Base-by-base conservation (phyloP, 2,329 filamentous ascomycete genomes). In the Trichoderma brevicompactum region DNA sequence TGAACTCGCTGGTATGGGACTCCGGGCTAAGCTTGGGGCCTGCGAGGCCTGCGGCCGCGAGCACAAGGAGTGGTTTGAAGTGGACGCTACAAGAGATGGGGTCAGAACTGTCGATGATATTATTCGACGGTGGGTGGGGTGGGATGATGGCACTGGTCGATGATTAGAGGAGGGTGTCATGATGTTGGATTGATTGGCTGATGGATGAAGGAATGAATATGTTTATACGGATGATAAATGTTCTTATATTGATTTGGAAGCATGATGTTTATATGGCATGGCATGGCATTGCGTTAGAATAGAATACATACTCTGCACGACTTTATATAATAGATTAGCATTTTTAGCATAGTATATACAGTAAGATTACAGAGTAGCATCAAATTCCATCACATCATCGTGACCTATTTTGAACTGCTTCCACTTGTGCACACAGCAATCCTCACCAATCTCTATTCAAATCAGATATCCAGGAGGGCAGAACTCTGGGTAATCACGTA, bases 1-100 rank as follows among this genome's bases (percentile, higher is more conserved):
- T 13, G 95, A 99, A 79, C 83, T 98, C n/a, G 83, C 82, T 77
- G 77, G 88, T 79, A 66, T 87, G 83, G 79, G 85, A 1, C 68
- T 87, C 67, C 79, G 86, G 67, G 77, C 79, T 64, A 78, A 87
- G 75, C 77, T 79, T 53, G 80, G 78, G 17, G 85, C 85, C 60
- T 99, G 95, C 72, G 82, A 82, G 5, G 85, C 87, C 1, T 99
- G 95, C 74, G 93, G 93, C 2, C 89, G 88, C 73, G 89, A 92
- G 71, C 95, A 99, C 77, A 83, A 89, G 60, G 95, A 99, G 79
- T 99, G 94, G 94, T 99, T 99, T 75, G 91, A 96, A 78, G 88
- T 97, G 1, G 87, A 92, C 68, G 91, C 92, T 0, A 89, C 82
- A 23, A 85, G 88, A 69, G 83, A 89, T 34, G 91, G 89, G 0